These are phyloP conservation scores for Candida tetrigidarum DNA, from an alignment of 1,139 yeast genomes.

Conservation along the genomic window DNA sequence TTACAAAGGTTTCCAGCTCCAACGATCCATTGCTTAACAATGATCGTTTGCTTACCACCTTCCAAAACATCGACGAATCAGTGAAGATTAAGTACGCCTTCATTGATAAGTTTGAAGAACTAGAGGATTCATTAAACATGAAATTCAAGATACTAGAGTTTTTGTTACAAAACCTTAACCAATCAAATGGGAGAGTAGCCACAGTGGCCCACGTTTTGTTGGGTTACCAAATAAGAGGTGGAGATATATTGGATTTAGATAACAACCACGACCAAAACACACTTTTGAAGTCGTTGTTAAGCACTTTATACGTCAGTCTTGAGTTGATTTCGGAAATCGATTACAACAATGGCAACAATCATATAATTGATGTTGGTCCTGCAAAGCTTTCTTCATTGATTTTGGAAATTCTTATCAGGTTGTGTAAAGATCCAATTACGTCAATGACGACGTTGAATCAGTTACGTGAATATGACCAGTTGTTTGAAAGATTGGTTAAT, in stretches of 20 bases:
- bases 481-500: slow-evolving; percentile 56
- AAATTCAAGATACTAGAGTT: slow-evolving; percentile 65
- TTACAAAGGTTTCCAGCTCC: slow-evolving; percentile 27
- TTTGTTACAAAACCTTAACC: slow-evolving; percentile 52
- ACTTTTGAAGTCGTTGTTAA: slow-evolving; percentile 57
- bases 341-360: slow-evolving; percentile 38
- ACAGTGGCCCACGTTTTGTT: slow-evolving; percentile 75
- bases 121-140: slow-evolving; percentile 41
- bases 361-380: slow-evolving; percentile 53
- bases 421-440: slow-evolving; percentile 60
- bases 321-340: slow-evolving; percentile 42
- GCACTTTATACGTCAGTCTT: slow-evolving; percentile 52
- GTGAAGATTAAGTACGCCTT: slow-evolving; percentile 72
- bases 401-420: slow-evolving; percentile 61
- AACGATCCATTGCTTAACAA: slow-evolving; percentile 49
- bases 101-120: slow-evolving; percentile 66
- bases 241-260: slow-evolving; percentile 28
- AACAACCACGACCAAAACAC: slow-evolving; percentile 36
- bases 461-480: slow-evolving; percentile 50
- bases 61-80: slow-evolving; percentile 76
- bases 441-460: slow-evolving; percentile 54
- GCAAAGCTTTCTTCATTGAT: slow-evolving; percentile 60
- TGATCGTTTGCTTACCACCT: slow-evolving; percentile 71
- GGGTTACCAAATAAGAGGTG: slow-evolving; percentile 59
- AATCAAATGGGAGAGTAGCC: slow-evolving; percentile 42